Conservation (phyloP, 257 asterid species). For the Nicotiana paniculata region DNA sequence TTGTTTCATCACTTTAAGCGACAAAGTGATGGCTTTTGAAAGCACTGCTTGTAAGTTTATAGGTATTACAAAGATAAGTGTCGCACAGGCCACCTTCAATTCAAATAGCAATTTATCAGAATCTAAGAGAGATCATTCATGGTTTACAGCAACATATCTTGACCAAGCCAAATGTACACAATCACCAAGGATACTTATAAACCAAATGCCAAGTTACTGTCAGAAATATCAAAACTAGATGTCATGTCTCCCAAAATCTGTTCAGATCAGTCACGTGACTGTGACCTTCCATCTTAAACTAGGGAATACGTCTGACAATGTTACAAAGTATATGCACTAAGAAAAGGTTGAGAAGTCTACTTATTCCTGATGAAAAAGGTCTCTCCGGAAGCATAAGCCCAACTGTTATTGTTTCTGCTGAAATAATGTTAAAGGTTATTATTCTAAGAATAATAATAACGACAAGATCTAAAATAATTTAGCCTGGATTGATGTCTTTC, state of each 20-base stretch:
- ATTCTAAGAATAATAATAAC: too few relatives aligned
- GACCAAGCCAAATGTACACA: background rate
- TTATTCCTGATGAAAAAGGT: background rate
- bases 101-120: background rate
- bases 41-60: background rate
- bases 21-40: too few relatives aligned
- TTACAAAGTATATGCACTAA: background rate
- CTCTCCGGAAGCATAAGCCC: background rate
- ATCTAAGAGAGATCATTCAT: background rate
- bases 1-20: too few relatives aligned
- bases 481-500: background rate
- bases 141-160: background rate
- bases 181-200: background rate
- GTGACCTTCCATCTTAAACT: background rate
- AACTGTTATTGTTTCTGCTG: background rate
- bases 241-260: background rate
- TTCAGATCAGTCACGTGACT: background rate
- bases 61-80: background rate
- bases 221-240: background rate
- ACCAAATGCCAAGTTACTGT: background rate
- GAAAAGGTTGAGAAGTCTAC: background rate
- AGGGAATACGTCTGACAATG: background rate
- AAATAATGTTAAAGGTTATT: too few relatives aligned
- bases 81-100: too few relatives aligned
- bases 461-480: too few relatives aligned